phyloP scores from a whole-genome alignment of 352 stramenopile genomes.

The Thraustochytrium sp. region DNA sequence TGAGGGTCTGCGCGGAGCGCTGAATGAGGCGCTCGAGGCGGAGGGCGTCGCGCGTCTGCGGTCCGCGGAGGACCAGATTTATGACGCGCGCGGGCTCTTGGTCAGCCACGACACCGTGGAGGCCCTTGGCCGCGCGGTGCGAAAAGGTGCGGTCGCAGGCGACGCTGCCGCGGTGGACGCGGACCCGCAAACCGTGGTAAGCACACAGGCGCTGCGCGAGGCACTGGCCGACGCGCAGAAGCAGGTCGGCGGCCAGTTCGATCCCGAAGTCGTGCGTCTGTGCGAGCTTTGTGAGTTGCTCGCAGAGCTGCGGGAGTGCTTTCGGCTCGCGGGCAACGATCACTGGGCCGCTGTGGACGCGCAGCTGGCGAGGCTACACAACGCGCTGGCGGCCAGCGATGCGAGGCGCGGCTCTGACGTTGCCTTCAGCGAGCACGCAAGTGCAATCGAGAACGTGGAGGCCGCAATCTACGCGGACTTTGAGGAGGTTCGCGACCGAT shows the following conservation, averaged over 20 bases:
- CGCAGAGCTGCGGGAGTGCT: not conserved
- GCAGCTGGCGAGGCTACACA: not conserved
- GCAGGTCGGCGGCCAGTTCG: not conserved
- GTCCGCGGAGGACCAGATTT: not conserved
- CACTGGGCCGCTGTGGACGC: slow-evolving; percentile 2
- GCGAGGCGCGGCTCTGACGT: not conserved
- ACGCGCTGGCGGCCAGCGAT: not conserved
- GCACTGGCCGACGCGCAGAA: not conserved
- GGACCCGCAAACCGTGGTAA: not conserved
- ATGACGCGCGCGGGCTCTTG: not conserved
- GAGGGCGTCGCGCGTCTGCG: not conserved
- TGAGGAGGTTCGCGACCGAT: not conserved
- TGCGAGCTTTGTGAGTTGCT: not conserved
- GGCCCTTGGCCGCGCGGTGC: not conserved
- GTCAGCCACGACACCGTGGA: slow-evolving; percentile 23
- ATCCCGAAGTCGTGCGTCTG: not conserved
- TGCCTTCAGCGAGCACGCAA: not conserved
- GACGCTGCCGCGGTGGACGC: not conserved
- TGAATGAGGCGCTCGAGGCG: not conserved
- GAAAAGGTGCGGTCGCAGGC: not conserved
- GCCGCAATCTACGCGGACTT: not conserved
- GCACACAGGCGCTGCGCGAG: not conserved
- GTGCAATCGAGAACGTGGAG: not conserved
- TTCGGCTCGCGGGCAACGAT: not conserved
- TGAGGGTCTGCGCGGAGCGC: not conserved